phyloP scores from a whole-genome alignment of 2,329 filamentous ascomycete genomes.

The Fusarium nurragi region DNA sequence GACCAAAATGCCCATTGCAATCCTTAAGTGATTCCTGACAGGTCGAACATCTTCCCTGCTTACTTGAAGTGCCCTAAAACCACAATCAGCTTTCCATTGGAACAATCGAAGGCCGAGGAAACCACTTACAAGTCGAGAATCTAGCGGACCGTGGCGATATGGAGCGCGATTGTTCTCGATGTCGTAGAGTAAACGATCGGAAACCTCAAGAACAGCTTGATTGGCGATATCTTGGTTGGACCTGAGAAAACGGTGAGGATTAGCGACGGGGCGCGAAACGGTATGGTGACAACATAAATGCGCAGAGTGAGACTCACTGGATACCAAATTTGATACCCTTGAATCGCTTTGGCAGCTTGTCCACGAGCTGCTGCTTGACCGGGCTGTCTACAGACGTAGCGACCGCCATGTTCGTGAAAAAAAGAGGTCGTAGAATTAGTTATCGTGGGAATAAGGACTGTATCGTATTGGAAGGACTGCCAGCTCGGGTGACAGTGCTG shows the following conservation, averaged over 20 bases:
- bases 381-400: constrained; percentile 45
- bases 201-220: constrained; percentile 93
- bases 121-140: constrained; percentile 73
- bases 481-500: not conserved
- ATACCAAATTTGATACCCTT: constrained; percentile 95
- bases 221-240: constrained; percentile 95
- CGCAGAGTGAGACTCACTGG: constrained; percentile 64
- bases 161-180: constrained; percentile 80
- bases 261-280: not conserved
- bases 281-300: not conserved
- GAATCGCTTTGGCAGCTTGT: constrained; percentile 90
- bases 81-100: not conserved
- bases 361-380: constrained; percentile 87
- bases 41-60: constrained; percentile 80
- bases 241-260: constrained; percentile 54
- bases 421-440: not conserved
- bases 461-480: not conserved
- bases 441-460: not conserved
- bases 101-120: not conserved
- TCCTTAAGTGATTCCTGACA: constrained; percentile 83
- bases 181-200: constrained; percentile 93
- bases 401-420: constrained; percentile 18
- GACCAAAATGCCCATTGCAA: constrained; percentile 95
- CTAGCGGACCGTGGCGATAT: constrained; percentile 85
- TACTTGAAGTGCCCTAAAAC: constrained; percentile 80